These are phyloP conservation scores for Solanum chiquidenum DNA, from an alignment of 257 asterid genomes.

Conservation along the genomic window DNA sequence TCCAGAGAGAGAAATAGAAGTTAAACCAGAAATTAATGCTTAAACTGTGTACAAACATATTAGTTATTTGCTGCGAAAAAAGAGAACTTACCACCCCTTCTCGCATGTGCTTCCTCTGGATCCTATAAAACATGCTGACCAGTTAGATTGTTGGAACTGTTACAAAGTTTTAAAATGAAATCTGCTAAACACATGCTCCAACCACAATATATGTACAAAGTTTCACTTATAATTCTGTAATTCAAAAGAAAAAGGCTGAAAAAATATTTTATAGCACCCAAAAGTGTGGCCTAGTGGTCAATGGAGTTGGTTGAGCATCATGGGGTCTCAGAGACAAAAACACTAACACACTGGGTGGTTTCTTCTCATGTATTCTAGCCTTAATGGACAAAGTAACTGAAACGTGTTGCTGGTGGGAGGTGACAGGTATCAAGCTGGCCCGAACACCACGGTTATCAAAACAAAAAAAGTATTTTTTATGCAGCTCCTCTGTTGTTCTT, in stretches of 20 bases:
- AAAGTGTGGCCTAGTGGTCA: not conserved
- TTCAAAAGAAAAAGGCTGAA: not conserved
- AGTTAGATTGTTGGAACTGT: constrained; percentile 3
- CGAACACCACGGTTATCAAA: not conserved
- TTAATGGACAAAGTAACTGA: not conserved
- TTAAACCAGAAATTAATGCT: not conserved
- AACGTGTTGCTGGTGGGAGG: not conserved
- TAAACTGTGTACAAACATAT: not conserved
- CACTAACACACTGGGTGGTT: no score
- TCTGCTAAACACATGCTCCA: not conserved
- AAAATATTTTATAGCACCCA: not conserved
- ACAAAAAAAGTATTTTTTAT: not conserved
- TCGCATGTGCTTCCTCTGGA: constrained; percentile 90
- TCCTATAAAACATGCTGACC: constrained; percentile 41
- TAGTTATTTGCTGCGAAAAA: not conserved
- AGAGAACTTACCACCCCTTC: constrained; percentile 76
- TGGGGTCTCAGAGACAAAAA: not conserved
- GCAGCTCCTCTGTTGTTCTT: not conserved
- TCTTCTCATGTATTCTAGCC: no score
- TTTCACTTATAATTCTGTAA: not conserved
- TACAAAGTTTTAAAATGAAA: not conserved
- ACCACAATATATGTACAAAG: not conserved
- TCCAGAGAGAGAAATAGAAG: not conserved
- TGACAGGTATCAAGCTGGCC: not conserved
- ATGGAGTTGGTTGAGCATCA: not conserved